Conservation (phyloP, 2,329 filamentous ascomycete genomes). For the Pseudogymnoascus sp. region DNA sequence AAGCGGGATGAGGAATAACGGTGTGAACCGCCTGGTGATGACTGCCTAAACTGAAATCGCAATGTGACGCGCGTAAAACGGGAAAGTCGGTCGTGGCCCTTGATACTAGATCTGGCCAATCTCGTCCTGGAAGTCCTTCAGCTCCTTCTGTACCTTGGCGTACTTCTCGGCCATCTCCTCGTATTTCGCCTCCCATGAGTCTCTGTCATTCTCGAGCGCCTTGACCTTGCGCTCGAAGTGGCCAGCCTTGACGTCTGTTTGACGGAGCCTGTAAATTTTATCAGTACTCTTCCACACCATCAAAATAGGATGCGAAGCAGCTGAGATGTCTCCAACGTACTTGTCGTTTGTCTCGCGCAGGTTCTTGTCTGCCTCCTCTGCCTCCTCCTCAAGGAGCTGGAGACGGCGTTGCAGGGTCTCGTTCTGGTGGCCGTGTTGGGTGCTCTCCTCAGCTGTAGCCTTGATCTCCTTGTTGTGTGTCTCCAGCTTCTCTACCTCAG, state of each 20-base stretch:
- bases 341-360: constrained; percentile 97
- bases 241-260: constrained; percentile 98
- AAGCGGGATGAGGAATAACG: constrained; percentile 1
- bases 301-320: constrained; percentile 6
- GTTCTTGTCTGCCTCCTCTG: constrained; percentile 92
- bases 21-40: constrained; percentile 8
- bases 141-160: constrained; percentile 74
- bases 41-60: constrained; percentile 9
- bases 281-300: constrained; percentile 14
- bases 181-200: constrained; percentile 96
- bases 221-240: constrained; percentile 99
- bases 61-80: constrained; percentile 11
- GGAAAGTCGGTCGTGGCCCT: background rate
- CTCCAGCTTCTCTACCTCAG: constrained; percentile 91
- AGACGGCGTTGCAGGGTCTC: constrained; percentile 87
- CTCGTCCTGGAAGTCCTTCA: constrained; percentile 84
- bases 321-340: constrained; percentile 50
- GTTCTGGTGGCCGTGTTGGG: constrained; percentile 79
- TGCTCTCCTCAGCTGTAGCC: constrained; percentile 73
- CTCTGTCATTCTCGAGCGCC: constrained; percentile 83
- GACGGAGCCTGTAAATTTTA: constrained; percentile 66
- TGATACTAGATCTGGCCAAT: constrained; percentile 76
- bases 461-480: constrained; percentile 77
- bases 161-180: constrained; percentile 96
- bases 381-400: constrained; percentile 95